Evolutionary conservation across 768 basidiomycete species (phyloP).

Genomic region (Pleurotus tuber-regium): DNA sequence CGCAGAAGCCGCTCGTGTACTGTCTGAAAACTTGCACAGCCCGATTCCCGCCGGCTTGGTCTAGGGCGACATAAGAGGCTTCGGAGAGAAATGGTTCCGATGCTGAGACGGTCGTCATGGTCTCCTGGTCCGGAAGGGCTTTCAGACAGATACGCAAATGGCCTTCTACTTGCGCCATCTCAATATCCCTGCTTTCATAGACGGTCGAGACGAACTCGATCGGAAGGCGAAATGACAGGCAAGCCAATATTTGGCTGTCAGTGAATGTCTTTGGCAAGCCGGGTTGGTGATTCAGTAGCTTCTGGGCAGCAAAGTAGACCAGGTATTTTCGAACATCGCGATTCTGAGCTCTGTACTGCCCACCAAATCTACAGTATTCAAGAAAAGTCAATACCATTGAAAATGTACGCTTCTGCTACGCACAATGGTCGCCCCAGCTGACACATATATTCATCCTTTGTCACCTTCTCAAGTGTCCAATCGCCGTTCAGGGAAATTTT

Average conservation of each 20-base stretch:
- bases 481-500: no score
- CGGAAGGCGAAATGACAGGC: constrained; percentile 9
- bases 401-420: no score
- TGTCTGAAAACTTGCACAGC: constrained; percentile 12
- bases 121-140: constrained; percentile 7
- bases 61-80: constrained; percentile 20
- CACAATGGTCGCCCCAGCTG: no score
- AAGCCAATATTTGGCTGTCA: constrained; percentile 6
- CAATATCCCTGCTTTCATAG: neutral
- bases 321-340: no score
- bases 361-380: no score
- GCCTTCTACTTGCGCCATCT: constrained; percentile 9
- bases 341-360: no score
- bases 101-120: constrained; percentile 12
- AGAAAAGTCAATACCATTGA: no score
- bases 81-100: constrained; percentile 12
- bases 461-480: no score
- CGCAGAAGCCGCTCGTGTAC: constrained; percentile 1
- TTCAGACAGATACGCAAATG: constrained; percentile 14
- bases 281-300: constrained; percentile 1
- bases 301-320: constrained; percentile 4
- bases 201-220: constrained; percentile 10
- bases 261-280: neutral
- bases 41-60: constrained; percentile 19
- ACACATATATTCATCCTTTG: no score